These are phyloP conservation scores for Cryphonectria parasitica DNA, from an alignment of 2,329 filamentous ascomycete species.

Conservation along the genomic window DNA sequence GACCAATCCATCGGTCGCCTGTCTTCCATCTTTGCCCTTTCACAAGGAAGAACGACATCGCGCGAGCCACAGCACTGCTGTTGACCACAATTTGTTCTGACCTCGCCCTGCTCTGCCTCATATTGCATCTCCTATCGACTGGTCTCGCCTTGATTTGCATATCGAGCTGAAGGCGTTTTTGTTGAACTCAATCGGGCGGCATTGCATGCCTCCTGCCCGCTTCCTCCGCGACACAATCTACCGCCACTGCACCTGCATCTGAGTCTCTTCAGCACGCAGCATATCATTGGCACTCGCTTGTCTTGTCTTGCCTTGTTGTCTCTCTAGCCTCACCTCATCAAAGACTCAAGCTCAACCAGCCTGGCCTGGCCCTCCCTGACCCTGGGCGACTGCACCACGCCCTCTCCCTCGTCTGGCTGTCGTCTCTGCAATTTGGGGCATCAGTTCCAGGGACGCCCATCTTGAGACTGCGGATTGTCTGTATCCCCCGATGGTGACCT, in stretches of 20 bases:
- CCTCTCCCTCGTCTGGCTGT: background rate
- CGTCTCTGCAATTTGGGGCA: background rate
- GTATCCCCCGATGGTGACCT: slow-evolving; percentile 14
- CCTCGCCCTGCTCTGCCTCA: background rate
- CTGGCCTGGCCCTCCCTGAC: background rate
- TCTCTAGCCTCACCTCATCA: background rate
- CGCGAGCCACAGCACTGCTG: slow-evolving; percentile 6
- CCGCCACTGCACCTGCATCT: slow-evolving; percentile 9
- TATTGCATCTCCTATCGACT: slow-evolving; percentile 2
- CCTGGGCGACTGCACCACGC: background rate
- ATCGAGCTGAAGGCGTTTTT: background rate
- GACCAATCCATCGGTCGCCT: slow-evolving; percentile 7
- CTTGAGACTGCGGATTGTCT: background rate
- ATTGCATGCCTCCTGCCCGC: background rate
- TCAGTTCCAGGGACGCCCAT: background rate
- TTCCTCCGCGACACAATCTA: background rate
- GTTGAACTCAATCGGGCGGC: slow-evolving; percentile 3
- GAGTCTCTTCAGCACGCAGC: slow-evolving; percentile 2
- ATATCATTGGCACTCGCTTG: background rate
- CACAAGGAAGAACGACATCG: slow-evolving; percentile 10
- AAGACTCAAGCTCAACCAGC: background rate
- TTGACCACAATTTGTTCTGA: slow-evolving; percentile 2
- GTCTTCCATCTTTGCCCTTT: background rate
- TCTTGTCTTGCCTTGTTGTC: background rate
- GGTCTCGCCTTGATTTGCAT: slow-evolving; percentile 1